Evolutionary conservation across 2,329 filamentous ascomycete species (phyloP).

Genomic region (Aschersonia sp.): DNA sequence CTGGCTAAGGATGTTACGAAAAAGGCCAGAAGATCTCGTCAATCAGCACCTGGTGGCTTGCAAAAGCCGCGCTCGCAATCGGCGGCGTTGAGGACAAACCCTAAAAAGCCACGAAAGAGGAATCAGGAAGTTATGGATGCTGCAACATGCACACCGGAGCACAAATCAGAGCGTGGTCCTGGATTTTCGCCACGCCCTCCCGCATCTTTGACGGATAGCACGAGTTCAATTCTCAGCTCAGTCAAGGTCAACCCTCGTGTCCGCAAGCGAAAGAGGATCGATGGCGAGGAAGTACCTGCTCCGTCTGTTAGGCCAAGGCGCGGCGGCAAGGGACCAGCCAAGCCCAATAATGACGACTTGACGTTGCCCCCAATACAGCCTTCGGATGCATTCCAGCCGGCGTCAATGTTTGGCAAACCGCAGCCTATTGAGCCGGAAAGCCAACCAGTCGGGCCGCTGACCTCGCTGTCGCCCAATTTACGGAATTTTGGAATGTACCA

Average conservation of each 20-base stretch:
- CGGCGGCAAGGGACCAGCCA: conserved; percentile 1
- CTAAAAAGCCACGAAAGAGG: conserved; percentile 14
- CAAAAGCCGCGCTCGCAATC: conserved; percentile 14
- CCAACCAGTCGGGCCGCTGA: conserved; percentile 13
- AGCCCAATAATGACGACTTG: conserved; percentile 6
- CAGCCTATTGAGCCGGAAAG: conserved; percentile 16
- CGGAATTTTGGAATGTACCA: conserved; percentile 8
- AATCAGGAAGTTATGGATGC: conserved; percentile 2
- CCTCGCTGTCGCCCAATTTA: conserved; percentile 17
- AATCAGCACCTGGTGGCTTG: conserved; percentile 23
- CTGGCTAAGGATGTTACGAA: conserved; percentile 4
- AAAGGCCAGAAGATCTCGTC: conserved; percentile 20
- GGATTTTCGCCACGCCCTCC: background rate
- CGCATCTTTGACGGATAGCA: background rate
- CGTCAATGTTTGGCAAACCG: conserved; percentile 9
- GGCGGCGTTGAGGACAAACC: conserved; percentile 22
- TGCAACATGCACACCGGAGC: conserved; percentile 4
- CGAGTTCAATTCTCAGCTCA: conserved; percentile 32
- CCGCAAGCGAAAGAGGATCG: conserved; percentile 31
- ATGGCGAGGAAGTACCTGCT: conserved; percentile 19
- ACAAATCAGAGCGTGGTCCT: background rate
- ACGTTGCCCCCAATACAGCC: conserved; percentile 17
- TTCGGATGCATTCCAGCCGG: conserved; percentile 6
- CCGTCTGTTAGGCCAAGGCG: conserved; percentile 6
- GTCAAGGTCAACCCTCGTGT: conserved; percentile 34